Conservation (phyloP, 768 basidiomycete genomes). For the Collybia sp. region DNA sequence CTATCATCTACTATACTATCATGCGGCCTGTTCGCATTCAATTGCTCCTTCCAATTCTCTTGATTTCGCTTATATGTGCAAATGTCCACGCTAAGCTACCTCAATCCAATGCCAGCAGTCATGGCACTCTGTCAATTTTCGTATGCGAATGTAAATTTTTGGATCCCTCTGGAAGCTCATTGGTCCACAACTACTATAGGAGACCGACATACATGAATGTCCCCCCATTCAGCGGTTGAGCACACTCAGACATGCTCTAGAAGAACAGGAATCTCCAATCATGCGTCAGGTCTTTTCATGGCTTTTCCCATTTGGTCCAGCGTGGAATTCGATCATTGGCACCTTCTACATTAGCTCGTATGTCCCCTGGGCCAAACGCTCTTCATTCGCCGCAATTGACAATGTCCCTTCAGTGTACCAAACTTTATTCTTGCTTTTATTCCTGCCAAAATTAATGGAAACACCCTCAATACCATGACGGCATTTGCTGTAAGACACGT, state of each 20-base stretch:
- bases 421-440: slow-evolving; percentile 96
- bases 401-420: slow-evolving; percentile 55
- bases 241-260: slow-evolving; percentile 55
- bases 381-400: slow-evolving; percentile 10
- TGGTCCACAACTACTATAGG: slow-evolving; percentile 18
- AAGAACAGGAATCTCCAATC: slow-evolving; percentile 63
- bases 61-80: too few species aligned
- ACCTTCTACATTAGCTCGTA: slow-evolving; percentile 98
- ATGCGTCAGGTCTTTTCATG: slow-evolving; percentile 77
- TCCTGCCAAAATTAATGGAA: slow-evolving; percentile 77
- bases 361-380: slow-evolving; percentile 24
- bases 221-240: slow-evolving; percentile 41
- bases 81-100: too few species aligned
- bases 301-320: slow-evolving; percentile 89
- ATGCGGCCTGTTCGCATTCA: too few species aligned
- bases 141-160: slow-evolving; percentile 7
- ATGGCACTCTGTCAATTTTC: slow-evolving; percentile 3
- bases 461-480: slow-evolving; percentile 91
- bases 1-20: too few species aligned
- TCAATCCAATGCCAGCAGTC: too few species aligned
- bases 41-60: too few species aligned
- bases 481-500: slow-evolving; percentile 72
- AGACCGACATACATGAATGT: slow-evolving; percentile 36
- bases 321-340: slow-evolving; percentile 84
- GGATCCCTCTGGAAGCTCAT: background rate